Conservation (phyloP, 2,329 filamentous ascomycete species). For the Colletotrichum agaves region DNA sequence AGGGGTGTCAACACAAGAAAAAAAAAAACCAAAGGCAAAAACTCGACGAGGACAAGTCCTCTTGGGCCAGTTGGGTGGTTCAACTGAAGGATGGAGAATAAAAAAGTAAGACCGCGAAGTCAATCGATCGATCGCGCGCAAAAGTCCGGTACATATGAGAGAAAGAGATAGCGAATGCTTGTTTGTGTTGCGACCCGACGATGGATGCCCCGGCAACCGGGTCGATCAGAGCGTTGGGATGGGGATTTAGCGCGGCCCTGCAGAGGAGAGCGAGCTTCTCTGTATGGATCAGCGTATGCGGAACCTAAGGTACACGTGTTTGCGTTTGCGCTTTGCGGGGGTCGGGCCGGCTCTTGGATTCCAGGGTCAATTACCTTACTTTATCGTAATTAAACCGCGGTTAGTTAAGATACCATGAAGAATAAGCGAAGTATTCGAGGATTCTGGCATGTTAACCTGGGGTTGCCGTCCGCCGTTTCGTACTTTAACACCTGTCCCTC, state of each 20-base stretch:
- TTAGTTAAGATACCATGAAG: neutral
- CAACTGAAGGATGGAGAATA: neutral
- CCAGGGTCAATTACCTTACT: conserved; percentile 12
- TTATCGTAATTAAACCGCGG: neutral
- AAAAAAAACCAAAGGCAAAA: conserved; percentile 21
- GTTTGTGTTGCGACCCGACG: conserved; percentile 36
- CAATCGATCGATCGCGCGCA: conserved; percentile 9
- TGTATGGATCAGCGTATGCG: conserved; percentile 10
- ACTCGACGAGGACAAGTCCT: conserved; percentile 33
- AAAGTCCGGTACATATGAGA: conserved; percentile 27
- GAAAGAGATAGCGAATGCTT: conserved; percentile 8
- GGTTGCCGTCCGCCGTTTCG: neutral
- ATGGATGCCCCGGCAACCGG: conserved; percentile 41
- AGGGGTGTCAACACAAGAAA: conserved; percentile 27
- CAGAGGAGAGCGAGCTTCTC: neutral
- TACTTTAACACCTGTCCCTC: neutral
- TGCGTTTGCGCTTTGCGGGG: conserved; percentile 23
- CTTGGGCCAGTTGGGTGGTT: conserved; percentile 11
- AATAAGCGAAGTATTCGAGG: neutral
- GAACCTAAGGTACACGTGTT: too few relatives aligned
- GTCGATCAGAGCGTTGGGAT: conserved; percentile 34
- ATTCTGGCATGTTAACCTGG: neutral
- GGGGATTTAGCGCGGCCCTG: conserved; percentile 27
- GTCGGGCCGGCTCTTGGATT: conserved; percentile 24
- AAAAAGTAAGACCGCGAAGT: conserved; percentile 6